These are phyloP conservation scores for Curvularia sp. DNA, from an alignment of 2,329 filamentous ascomycete species.

Conservation along the genomic window DNA sequence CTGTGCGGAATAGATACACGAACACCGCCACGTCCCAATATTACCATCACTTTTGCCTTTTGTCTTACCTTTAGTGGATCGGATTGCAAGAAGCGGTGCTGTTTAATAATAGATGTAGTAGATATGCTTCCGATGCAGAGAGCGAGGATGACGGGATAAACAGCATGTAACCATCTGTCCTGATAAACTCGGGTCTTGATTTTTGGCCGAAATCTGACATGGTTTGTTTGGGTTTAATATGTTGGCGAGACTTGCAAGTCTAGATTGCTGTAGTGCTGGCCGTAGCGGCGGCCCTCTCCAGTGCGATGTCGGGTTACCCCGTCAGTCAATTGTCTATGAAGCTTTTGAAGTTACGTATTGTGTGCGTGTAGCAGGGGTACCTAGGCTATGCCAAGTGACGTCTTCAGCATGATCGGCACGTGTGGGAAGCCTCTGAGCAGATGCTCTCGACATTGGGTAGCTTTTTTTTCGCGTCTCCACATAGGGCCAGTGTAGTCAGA, in stretches of 20 bases:
- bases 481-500: neutral
- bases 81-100: neutral
- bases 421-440: slow-evolving; percentile 1
- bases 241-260: neutral
- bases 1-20: slow-evolving; percentile 6
- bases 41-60: neutral
- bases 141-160: neutral
- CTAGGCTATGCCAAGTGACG: neutral
- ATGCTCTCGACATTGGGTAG: neutral
- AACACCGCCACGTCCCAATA: slow-evolving; percentile 11
- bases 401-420: slow-evolving; percentile 3
- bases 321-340: slow-evolving; percentile 1
- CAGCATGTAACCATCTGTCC: neutral
- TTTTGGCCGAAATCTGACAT: neutral
- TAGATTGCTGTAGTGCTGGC: neutral
- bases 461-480: neutral
- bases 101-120: slow-evolving; percentile 1
- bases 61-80: neutral
- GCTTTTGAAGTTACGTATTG: neutral
- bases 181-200: neutral
- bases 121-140: neutral
- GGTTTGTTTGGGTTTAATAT: neutral
- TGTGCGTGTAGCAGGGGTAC: neutral
- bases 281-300: neutral
- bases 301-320: neutral